Conservation (phyloP, 2,329 filamentous ascomycete genomes). For the Gaeumannomyces tritici region DNA sequence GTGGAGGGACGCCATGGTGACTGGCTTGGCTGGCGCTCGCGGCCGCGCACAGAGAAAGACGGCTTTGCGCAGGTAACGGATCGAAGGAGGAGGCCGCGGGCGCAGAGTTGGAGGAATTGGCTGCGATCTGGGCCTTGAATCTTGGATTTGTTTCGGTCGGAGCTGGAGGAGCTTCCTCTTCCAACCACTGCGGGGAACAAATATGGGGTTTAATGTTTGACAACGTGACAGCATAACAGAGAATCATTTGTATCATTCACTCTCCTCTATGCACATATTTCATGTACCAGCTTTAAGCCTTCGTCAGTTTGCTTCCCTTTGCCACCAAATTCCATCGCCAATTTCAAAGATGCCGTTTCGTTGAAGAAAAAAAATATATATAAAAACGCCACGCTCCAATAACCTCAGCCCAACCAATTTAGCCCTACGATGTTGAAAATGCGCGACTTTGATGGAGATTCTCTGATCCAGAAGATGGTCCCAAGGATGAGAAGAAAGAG, state of each 20-base stretch:
- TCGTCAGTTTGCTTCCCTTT: not conserved
- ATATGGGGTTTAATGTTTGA: not conserved
- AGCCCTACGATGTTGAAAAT: not conserved
- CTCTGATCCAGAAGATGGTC: not conserved
- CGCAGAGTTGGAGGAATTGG: not conserved
- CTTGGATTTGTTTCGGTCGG: not conserved
- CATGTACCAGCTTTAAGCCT: not conserved
- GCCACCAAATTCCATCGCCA: no score
- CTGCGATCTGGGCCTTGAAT: no score
- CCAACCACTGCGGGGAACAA: not conserved
- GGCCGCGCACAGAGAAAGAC: not conserved
- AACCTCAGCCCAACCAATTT: not conserved
- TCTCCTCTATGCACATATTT: not conserved
- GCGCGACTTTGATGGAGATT: no score
- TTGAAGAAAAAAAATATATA: no score
- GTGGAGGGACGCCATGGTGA: slow-evolving; percentile 33
- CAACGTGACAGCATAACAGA: no score
- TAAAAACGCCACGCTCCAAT: not conserved
- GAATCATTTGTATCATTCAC: not conserved
- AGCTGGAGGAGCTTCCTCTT: not conserved
- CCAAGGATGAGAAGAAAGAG: not conserved
- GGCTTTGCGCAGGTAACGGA: not conserved
- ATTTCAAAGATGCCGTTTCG: not conserved
- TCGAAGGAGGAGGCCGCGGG: not conserved
- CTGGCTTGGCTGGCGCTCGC: no score